phyloP scores from a whole-genome alignment of 2,329 filamentous ascomycete genomes.

The Byssothecium circinans region DNA sequence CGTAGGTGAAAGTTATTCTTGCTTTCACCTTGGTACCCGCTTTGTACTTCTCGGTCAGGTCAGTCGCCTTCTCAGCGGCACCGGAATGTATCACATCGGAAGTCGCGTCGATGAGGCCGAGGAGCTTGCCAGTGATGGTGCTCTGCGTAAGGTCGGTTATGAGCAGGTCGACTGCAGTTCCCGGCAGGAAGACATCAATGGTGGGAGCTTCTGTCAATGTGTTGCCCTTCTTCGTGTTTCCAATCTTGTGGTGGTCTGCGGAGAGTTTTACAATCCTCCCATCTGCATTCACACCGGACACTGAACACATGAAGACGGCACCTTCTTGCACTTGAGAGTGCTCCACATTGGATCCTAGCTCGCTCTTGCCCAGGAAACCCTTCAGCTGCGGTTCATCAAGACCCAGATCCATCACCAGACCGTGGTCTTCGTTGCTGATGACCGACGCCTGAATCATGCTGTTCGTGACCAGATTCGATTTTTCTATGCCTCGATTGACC shows the following conservation, averaged over 20 bases:
- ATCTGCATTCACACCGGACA: slow-evolving; percentile 72
- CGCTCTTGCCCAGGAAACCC: slow-evolving; percentile 84
- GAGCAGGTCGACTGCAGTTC: slow-evolving; percentile 84
- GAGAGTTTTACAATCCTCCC: slow-evolving; percentile 87
- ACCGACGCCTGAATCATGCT: slow-evolving; percentile 85
- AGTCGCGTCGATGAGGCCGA: slow-evolving; percentile 88
- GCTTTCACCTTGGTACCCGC: slow-evolving; percentile 81
- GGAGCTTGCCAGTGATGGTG: slow-evolving; percentile 85
- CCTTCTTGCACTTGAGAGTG: slow-evolving; percentile 76
- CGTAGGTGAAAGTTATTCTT: slow-evolving; percentile 85
- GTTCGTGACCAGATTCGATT: slow-evolving; percentile 73
- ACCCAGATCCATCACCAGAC: slow-evolving; percentile 89
- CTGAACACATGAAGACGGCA: slow-evolving; percentile 79
- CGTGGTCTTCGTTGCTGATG: slow-evolving; percentile 91
- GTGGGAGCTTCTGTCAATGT: slow-evolving; percentile 76
- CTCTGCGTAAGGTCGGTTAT: slow-evolving; percentile 72
- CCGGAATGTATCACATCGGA: slow-evolving; percentile 90
- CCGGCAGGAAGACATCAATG: slow-evolving; percentile 87
- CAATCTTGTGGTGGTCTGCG: slow-evolving; percentile 69
- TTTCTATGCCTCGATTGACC: slow-evolving; percentile 73
- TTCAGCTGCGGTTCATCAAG: slow-evolving; percentile 67
- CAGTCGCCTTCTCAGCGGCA: slow-evolving; percentile 66
- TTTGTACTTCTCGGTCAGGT: slow-evolving; percentile 78
- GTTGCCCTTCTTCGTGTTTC: slow-evolving; percentile 66
- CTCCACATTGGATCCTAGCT: slow-evolving; percentile 68